Evolutionary conservation across 345 rosid species (phyloP).

Genomic region (Salix exigua): DNA sequence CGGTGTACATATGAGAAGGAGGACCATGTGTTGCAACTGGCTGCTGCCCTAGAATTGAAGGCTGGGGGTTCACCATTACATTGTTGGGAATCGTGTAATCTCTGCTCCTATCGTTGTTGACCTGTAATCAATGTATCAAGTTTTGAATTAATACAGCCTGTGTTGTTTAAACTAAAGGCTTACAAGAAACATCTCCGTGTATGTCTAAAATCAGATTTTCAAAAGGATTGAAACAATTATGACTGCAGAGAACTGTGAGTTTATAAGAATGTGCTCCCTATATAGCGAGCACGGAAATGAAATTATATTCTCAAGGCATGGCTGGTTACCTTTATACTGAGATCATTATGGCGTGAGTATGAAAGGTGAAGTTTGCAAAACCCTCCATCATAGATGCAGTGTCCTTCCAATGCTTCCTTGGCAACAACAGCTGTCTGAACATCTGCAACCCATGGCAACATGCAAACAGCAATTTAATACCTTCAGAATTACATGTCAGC

Average conservation of each 20-base stretch:
- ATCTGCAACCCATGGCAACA: conserved; percentile 46
- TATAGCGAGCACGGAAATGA: background rate
- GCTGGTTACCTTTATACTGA: conserved; percentile 74
- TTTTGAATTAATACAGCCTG: background rate
- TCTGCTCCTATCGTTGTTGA: conserved; percentile 87
- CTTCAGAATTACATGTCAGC: background rate
- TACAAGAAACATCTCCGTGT: background rate
- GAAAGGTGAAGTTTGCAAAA: conserved; percentile 96
- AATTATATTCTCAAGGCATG: background rate
- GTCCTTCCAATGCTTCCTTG: conserved; percentile 98
- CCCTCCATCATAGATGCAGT: conserved; percentile 95
- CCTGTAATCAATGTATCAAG: conserved; percentile 41
- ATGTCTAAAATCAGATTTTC: background rate
- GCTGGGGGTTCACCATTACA: conserved; percentile 44
- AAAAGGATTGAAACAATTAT: background rate
- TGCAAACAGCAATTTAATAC: background rate
- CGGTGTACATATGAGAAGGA: conserved; percentile 44
- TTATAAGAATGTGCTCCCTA: background rate
- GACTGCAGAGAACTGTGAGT: background rate
- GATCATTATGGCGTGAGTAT: conserved; percentile 92
- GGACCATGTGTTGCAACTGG: conserved; percentile 40
- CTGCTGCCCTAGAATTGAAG: conserved; percentile 70
- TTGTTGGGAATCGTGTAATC: conserved; percentile 74
- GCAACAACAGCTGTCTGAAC: conserved; percentile 91
- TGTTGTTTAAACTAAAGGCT: background rate